Percentiles rank a stretch among this genome's conserved stretches.
phyloP scores from a whole-genome alignment of 805 yeast species.

The Jamesozyma jinghongensis region DNA sequence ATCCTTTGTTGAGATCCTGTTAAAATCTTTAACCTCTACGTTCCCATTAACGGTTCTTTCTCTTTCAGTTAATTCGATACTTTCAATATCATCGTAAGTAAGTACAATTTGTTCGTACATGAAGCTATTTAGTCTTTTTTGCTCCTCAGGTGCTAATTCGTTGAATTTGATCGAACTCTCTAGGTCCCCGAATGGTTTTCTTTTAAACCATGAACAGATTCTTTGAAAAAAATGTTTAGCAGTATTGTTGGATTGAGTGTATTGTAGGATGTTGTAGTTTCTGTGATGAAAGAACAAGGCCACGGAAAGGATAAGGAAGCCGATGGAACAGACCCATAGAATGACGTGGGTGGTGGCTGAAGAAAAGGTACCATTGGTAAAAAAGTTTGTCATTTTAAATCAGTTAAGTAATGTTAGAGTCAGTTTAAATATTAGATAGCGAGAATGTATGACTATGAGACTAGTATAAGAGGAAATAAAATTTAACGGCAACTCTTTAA shows the following conservation, averaged over 20 bases:
- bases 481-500: too few relatives aligned
- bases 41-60: neutral
- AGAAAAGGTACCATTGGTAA: neutral
- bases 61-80: neutral
- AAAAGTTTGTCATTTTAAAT: neutral
- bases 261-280: neutral
- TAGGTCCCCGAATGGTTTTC: neutral
- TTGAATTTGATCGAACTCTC: neutral
- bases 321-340: neutral
- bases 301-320: neutral
- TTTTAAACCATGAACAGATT: neutral
- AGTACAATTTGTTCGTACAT: neutral
- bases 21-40: neutral
- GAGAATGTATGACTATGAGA: too few relatives aligned
- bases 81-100: neutral
- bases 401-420: too few relatives aligned
- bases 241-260: neutral
- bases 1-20: neutral
- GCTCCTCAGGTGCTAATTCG: neutral
- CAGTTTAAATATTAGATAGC: too few relatives aligned
- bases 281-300: neutral
- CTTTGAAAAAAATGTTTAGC: neutral
- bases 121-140: neutral
- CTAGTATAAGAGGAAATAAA: too few relatives aligned
- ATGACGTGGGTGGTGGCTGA: neutral